Evolutionary conservation across 2,329 filamentous ascomycete genomes (phyloP).

Genomic region (Aspergillus fumigatiaffinis): DNA sequence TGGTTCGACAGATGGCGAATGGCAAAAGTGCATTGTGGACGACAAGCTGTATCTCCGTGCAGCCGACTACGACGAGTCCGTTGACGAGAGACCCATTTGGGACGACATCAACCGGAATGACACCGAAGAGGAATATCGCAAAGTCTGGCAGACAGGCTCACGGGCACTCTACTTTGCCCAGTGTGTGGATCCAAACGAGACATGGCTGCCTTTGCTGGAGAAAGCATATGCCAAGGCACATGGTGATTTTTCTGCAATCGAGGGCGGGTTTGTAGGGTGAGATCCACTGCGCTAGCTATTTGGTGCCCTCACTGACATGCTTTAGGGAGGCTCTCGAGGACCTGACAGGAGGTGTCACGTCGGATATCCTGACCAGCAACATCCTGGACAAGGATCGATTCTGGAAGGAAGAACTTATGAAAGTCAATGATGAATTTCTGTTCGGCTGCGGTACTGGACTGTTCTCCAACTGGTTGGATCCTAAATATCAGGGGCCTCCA

Average conservation of each 20-base stretch:
- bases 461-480: conserved; percentile 43
- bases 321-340: conserved; percentile 55
- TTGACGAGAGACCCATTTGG: conserved; percentile 68
- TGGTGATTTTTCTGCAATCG: conserved; percentile 71
- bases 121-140: conserved; percentile 66
- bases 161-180: conserved; percentile 75
- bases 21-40: conserved; percentile 87
- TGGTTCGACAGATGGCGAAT: conserved; percentile 64
- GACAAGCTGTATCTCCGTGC: conserved; percentile 84
- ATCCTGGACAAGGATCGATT: conserved; percentile 68
- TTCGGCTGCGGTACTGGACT: conserved; percentile 47
- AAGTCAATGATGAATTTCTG: conserved; percentile 72
- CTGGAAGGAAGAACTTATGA: conserved; percentile 75
- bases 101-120: conserved; percentile 72
- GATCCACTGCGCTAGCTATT: conserved; percentile 5
- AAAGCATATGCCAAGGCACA: conserved; percentile 85
- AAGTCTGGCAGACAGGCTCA: conserved; percentile 69
- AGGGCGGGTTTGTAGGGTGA: conserved; percentile 66
- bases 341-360: conserved; percentile 51
- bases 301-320: background rate
- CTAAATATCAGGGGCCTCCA: conserved; percentile 30
- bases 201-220: conserved; percentile 75
- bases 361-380: conserved; percentile 44
- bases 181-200: conserved; percentile 72
- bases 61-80: conserved; percentile 75